These are phyloP conservation scores for Platismatia glauca DNA, from an alignment of 495 filamentous ascomycete species.

Conservation along the genomic window DNA sequence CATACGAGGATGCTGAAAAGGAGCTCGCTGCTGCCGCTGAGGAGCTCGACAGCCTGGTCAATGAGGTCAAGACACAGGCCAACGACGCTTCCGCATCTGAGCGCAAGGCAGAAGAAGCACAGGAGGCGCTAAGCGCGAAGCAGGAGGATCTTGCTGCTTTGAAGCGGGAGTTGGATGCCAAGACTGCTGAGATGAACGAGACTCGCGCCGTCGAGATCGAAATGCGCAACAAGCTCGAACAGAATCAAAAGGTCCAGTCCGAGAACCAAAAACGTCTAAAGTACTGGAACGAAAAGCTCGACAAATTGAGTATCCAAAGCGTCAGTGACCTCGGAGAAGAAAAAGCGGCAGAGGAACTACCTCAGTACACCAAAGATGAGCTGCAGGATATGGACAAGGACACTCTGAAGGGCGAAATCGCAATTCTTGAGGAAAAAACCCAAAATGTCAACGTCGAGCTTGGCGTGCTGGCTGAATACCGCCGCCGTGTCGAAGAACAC, in stretches of 20 bases:
- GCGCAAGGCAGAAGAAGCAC: conserved; percentile 72
- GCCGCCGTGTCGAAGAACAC: conserved; percentile 80
- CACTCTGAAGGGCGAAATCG: conserved; percentile 77
- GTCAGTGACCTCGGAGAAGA: conserved; percentile 59
- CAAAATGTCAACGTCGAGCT: conserved; percentile 84
- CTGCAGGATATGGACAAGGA: conserved; percentile 88
- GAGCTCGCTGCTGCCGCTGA: conserved; percentile 62
- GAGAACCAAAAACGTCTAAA: conserved; percentile 79
- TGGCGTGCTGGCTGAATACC: conserved; percentile 85
- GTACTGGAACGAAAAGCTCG: conserved; percentile 84
- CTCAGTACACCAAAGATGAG: conserved; percentile 81
- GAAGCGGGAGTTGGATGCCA: conserved; percentile 80
- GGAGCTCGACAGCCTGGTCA: conserved; percentile 66
- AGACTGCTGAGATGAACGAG: conserved; percentile 78
- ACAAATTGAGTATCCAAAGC: conserved; percentile 67
- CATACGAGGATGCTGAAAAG: conserved; percentile 60
- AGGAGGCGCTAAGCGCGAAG: conserved; percentile 70
- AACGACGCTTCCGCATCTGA: conserved; percentile 63
- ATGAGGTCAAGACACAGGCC: conserved; percentile 66
- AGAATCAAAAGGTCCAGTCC: conserved; percentile 78
- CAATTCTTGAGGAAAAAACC: conserved; percentile 82
- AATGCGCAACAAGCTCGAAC: conserved; percentile 95
- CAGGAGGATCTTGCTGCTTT: conserved; percentile 68
- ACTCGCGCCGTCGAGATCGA: conserved; percentile 88
- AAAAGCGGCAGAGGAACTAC: conserved; percentile 51